Conservation (phyloP, 768 basidiomycete genomes). For the Agaricus sinodeliciosus region DNA sequence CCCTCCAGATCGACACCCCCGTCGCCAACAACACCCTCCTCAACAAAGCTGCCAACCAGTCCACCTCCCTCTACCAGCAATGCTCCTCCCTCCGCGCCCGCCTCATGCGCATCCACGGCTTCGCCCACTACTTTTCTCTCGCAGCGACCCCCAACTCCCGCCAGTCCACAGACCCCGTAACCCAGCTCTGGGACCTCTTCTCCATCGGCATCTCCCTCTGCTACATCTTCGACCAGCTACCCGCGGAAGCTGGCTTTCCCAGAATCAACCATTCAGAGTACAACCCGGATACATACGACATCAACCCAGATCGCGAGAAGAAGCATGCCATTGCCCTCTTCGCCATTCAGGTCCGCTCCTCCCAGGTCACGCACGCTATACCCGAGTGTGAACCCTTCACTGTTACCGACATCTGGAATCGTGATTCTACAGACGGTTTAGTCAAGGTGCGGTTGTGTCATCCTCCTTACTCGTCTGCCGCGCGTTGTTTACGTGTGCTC, state of each 20-base stretch:
- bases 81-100: constrained; percentile 72
- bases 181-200: constrained; percentile 92
- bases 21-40: constrained; percentile 79
- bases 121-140: constrained; percentile 62
- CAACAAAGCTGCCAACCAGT: constrained; percentile 85
- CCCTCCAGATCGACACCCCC: constrained; percentile 66
- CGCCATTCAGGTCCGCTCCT: constrained; percentile 76
- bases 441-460: constrained; percentile 73
- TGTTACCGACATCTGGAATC: constrained; percentile 85
- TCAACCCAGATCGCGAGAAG: constrained; percentile 74
- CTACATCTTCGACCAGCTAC: constrained; percentile 92
- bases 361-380: constrained; percentile 53
- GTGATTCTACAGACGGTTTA: constrained; percentile 87
- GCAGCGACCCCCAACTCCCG: constrained; percentile 53
- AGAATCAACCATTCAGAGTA: constrained; percentile 61
- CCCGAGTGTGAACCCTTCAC: constrained; percentile 78
- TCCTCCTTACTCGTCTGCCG: constrained; percentile 6
- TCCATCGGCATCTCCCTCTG: constrained; percentile 90
- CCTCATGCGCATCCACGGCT: constrained; percentile 73
- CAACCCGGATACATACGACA: constrained; percentile 56
- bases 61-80: constrained; percentile 89
- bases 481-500: constrained; percentile 5
- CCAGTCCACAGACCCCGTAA: constrained; percentile 86
- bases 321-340: constrained; percentile 91
- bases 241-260: constrained; percentile 50